A percentile compares a stretch with the other conserved stretches of the same genome.
phyloP scores from a whole-genome alignment of 2,329 filamentous ascomycete species.

The Stagonosporopsis chrysanthemi region DNA sequence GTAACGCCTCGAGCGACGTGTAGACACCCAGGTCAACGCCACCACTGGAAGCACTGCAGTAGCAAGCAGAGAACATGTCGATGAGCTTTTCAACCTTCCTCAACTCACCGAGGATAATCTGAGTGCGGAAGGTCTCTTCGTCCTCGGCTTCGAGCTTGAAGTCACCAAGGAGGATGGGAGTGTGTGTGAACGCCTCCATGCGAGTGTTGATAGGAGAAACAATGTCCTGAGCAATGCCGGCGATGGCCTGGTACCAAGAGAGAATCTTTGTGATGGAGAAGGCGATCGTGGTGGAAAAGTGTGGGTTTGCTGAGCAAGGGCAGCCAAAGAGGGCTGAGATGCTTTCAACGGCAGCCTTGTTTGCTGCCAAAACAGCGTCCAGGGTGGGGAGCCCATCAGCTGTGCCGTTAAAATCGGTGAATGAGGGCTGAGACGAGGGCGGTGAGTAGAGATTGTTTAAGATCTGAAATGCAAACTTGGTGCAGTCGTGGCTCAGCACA shows the following conservation, averaged over 20 bases:
- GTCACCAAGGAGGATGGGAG: conserved; percentile 33
- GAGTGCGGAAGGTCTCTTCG: conserved; percentile 42
- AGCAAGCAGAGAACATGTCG: conserved; percentile 47
- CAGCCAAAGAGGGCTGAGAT: conserved; percentile 44
- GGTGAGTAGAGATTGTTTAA: conserved; percentile 46
- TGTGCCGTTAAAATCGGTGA: conserved; percentile 36
- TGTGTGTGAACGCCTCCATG: conserved; percentile 40
- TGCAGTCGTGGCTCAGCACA: conserved; percentile 45
- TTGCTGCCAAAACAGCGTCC: conserved; percentile 42
- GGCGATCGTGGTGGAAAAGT: conserved; percentile 48
- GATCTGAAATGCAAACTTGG: conserved; percentile 46
- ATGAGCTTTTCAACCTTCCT: conserved; percentile 49
- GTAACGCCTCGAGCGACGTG: conserved; percentile 38
- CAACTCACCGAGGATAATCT: conserved; percentile 44
- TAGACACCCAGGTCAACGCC: conserved; percentile 44
- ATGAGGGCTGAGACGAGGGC: conserved; percentile 33
- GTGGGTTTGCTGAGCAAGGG: conserved; percentile 46
- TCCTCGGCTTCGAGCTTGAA: conserved; percentile 39
- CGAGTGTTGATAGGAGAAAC: conserved; percentile 32
- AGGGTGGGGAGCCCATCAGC: conserved; percentile 40
- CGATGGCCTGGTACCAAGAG: conserved; percentile 48
- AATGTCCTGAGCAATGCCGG: conserved; percentile 31
- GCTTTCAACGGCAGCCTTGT: conserved; percentile 45
- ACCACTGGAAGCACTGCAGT: conserved; percentile 38
- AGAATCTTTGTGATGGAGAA: conserved; percentile 47